phyloP scores from a whole-genome alignment of 148 eudicot genomes.

The Vaccinium corymbosum region DNA sequence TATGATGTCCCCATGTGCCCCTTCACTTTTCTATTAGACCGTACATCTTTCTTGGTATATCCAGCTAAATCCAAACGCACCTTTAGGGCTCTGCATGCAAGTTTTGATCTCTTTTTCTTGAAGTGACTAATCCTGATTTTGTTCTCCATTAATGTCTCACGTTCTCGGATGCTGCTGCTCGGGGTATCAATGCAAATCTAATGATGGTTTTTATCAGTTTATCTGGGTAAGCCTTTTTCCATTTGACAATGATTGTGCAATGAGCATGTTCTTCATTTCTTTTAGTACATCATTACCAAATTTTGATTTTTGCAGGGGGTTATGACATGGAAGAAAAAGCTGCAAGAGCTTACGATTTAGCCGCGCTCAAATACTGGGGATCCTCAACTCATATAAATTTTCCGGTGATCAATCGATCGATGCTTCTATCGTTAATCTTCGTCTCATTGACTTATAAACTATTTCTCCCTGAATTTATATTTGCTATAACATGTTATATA shows the following conservation, averaged over 20 bases:
- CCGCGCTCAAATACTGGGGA: constrained; percentile 97
- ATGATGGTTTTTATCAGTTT: constrained; percentile 42
- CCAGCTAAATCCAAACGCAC: no score
- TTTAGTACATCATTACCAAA: background rate
- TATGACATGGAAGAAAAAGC: constrained; percentile 95
- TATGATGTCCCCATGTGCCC: no score
- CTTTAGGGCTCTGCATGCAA: background rate
- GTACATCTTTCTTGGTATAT: no score
- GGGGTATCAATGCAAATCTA: background rate
- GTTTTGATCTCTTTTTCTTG: background rate
- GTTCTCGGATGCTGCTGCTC: constrained; percentile 15
- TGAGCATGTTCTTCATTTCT: background rate
- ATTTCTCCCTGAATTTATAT: no score
- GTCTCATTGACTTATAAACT: background rate
- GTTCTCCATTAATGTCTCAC: background rate
- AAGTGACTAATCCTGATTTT: constrained; percentile 14
- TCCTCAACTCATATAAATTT: constrained; percentile 87
- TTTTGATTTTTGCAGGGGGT: constrained; percentile 47
- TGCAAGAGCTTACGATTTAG: constrained; percentile 88
- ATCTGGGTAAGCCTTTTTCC: constrained; percentile 56
- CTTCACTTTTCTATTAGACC: no score
- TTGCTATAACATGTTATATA: no score
- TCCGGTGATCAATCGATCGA: constrained; percentile 36
- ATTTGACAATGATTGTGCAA: background rate
- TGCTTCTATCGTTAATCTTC: background rate